Evolutionary conservation across 306 rosid genomes (phyloP).

Genomic region (Ceratonia siliqua): DNA sequence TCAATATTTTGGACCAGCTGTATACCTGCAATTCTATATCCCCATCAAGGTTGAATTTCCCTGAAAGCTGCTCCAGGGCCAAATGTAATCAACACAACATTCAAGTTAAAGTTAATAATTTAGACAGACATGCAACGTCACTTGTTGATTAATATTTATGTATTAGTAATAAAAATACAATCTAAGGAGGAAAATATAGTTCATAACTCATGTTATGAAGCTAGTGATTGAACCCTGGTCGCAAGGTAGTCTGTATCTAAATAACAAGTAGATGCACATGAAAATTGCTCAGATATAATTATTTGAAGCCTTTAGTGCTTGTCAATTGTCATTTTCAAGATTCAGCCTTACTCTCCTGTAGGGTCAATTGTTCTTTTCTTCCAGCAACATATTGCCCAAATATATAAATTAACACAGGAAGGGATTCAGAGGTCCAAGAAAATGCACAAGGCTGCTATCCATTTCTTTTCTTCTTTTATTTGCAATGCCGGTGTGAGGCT

Average conservation of each 20-base stretch:
- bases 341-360: neutral
- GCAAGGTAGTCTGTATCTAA: neutral
- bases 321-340: neutral
- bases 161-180: neutral
- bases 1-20: conserved; percentile 22
- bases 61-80: conserved; percentile 54
- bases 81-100: conserved; percentile 38
- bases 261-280: neutral
- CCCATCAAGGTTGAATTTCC: conserved; percentile 81
- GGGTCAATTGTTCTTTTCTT: neutral
- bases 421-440: neutral
- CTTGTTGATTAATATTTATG: neutral
- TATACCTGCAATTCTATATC: conserved; percentile 83
- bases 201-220: neutral
- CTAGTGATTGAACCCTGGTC: conserved; percentile 8
- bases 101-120: conserved; percentile 26
- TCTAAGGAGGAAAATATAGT: neutral
- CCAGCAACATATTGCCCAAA: neutral
- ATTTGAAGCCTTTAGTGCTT: neutral
- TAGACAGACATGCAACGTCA: neutral
- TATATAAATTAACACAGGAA: neutral
- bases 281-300: neutral
- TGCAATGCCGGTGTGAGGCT: neutral
- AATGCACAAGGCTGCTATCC: neutral
- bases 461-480: neutral